Percentiles rank a stretch among this genome's conserved stretches.
phyloP scores from a whole-genome alignment of 2,329 filamentous ascomycete genomes.

The Fusarium oligoseptatum region DNA sequence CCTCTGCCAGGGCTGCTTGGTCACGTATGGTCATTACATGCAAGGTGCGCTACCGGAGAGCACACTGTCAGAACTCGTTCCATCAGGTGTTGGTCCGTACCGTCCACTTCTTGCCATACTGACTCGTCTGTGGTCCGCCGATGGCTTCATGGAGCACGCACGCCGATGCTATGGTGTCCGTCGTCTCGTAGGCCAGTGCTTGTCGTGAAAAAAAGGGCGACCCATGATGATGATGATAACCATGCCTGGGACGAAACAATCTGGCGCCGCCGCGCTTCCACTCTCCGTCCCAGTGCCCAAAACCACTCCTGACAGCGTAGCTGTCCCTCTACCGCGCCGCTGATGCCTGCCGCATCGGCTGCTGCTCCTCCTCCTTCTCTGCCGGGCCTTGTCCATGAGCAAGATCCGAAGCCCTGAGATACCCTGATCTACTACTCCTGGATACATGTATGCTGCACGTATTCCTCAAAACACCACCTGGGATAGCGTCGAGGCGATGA shows the following conservation, averaged over 20 bases:
- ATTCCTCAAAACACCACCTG: not conserved
- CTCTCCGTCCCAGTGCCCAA: not conserved
- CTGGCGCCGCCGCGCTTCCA: slow-evolving; percentile 5
- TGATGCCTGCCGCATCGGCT: not conserved
- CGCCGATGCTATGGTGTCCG: slow-evolving; percentile 42
- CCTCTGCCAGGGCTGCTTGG: slow-evolving; percentile 43
- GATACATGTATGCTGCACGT: not conserved
- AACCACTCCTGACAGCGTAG: not conserved
- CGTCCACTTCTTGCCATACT: slow-evolving; percentile 37
- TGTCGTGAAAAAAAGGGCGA: not conserved
- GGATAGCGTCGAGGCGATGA: not conserved
- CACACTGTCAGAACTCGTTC: slow-evolving; percentile 35
- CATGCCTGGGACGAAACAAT: not conserved
- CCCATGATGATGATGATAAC: not conserved
- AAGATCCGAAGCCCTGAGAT: not conserved
- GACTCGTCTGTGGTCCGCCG: slow-evolving; percentile 36
- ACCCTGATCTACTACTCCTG: not conserved
- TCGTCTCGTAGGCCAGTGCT: slow-evolving; percentile 25
- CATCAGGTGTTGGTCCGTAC: slow-evolving; percentile 33
- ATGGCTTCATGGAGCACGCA: slow-evolving; percentile 40
- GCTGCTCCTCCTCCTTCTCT: not conserved
- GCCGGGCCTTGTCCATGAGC: not conserved
- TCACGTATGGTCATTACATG: slow-evolving; percentile 38
- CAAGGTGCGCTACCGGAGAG: slow-evolving; percentile 31
- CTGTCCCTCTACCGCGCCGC: not conserved